These are phyloP conservation scores for Acacia pycnantha DNA, from an alignment of 331 rosid species.

Conservation along the genomic window DNA sequence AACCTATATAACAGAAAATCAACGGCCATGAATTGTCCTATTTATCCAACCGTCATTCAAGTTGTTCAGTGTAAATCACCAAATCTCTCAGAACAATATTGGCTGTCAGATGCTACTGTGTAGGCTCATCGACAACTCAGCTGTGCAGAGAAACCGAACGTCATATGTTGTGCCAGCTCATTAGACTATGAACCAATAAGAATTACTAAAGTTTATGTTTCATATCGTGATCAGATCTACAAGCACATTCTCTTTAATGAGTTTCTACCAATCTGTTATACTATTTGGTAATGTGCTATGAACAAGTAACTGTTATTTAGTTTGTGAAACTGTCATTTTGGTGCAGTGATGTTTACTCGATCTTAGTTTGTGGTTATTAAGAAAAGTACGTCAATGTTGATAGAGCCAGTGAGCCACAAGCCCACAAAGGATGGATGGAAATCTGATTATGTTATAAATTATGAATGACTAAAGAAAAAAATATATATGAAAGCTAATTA, in stretches of 20 bases:
- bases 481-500: too few species aligned
- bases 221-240: background rate
- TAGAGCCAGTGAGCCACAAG: too few species aligned
- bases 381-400: background rate
- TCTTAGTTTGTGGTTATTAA: background rate
- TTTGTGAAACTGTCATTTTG: background rate
- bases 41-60: background rate
- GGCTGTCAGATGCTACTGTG: background rate
- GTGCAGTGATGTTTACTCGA: background rate
- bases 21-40: background rate
- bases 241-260: background rate
- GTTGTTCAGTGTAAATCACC: background rate
- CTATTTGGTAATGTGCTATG: background rate
- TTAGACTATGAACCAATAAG: background rate
- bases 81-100: background rate
- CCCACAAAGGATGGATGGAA: too few species aligned
- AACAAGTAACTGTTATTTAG: background rate
- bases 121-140: background rate
- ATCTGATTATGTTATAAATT: too few species aligned
- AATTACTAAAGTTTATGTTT: background rate
- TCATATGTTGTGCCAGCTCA: background rate
- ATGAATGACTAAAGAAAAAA: too few species aligned
- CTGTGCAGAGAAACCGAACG: background rate
- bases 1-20: background rate
- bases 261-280: background rate